Evolutionary conservation across 345 rosid genomes (phyloP).

Genomic region (Hibiscus mutabilis): DNA sequence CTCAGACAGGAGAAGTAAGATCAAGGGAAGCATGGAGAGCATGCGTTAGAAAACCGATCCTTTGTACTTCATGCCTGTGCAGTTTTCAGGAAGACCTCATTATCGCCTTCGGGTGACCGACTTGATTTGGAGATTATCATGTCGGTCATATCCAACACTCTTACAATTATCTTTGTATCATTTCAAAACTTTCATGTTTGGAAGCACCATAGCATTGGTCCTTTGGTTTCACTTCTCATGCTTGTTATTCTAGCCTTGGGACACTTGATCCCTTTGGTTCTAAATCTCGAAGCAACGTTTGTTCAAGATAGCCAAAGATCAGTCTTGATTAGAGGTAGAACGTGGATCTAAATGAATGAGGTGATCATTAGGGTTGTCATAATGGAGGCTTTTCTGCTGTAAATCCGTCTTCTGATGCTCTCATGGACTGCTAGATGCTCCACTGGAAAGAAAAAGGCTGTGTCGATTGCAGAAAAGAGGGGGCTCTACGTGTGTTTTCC

Average conservation of each 20-base stretch:
- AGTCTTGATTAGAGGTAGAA: slow-evolving; percentile 22
- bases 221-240: slow-evolving; percentile 43
- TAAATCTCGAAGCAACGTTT: slow-evolving; percentile 43
- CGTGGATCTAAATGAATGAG: slow-evolving; percentile 34
- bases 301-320: neutral
- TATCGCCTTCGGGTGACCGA: slow-evolving; percentile 9
- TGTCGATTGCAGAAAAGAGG: slow-evolving; percentile 39
- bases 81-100: slow-evolving; percentile 18
- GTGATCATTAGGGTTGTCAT: slow-evolving; percentile 40
- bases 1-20: slow-evolving; percentile 16
- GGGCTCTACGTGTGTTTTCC: slow-evolving; percentile 19
- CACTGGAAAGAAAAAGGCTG: slow-evolving; percentile 8
- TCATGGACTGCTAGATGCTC: slow-evolving; percentile 20
- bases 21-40: slow-evolving; percentile 39
- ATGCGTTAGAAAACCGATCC: slow-evolving; percentile 24
- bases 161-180: slow-evolving; percentile 32
- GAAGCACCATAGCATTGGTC: slow-evolving; percentile 30
- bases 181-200: slow-evolving; percentile 34
- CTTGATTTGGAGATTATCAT: slow-evolving; percentile 35
- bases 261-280: slow-evolving; percentile 32
- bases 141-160: slow-evolving; percentile 38
- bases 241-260: slow-evolving; percentile 39
- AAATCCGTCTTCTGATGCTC: slow-evolving; percentile 38
- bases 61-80: slow-evolving; percentile 23
- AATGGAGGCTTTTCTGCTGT: slow-evolving; percentile 40